Evolutionary conservation across 345 rosid genomes (phyloP).

Genomic region (Fremontodendron californicum): DNA sequence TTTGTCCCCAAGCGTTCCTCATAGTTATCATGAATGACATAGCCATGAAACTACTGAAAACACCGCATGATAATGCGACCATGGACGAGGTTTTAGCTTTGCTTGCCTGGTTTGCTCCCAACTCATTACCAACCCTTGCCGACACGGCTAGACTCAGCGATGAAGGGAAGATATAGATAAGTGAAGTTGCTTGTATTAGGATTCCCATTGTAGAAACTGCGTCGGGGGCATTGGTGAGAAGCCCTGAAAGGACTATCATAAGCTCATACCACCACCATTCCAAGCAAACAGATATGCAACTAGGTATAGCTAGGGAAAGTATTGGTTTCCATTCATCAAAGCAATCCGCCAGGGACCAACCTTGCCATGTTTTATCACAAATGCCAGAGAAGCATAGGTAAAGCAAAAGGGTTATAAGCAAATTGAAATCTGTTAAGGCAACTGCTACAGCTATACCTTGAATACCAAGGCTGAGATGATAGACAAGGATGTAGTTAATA

Average conservation of each 20-base stretch:
- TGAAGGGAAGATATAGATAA: slow-evolving; percentile 51
- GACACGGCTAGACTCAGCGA: slow-evolving; percentile 45
- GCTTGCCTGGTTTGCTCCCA: slow-evolving; percentile 39
- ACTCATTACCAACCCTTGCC: slow-evolving; percentile 43
- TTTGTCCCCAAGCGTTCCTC: slow-evolving; percentile 42
- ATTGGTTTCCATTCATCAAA: slow-evolving; percentile 42
- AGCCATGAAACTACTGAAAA: slow-evolving; percentile 30
- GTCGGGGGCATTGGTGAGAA: slow-evolving; percentile 32
- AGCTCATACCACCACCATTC: slow-evolving; percentile 75
- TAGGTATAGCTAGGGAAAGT: slow-evolving; percentile 42
- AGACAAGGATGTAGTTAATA: slow-evolving; percentile 34
- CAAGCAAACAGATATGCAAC: slow-evolving; percentile 47
- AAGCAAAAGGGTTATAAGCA: slow-evolving; percentile 29
- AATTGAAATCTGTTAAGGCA: slow-evolving; percentile 36
- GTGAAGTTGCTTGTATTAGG: slow-evolving; percentile 45
- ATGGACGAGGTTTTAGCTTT: slow-evolving; percentile 35
- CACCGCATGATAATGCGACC: slow-evolving; percentile 34
- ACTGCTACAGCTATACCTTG: slow-evolving; percentile 43
- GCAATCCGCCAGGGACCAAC: slow-evolving; percentile 40
- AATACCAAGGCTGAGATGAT: slow-evolving; percentile 30
- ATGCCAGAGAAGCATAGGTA: slow-evolving; percentile 35
- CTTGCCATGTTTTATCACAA: slow-evolving; percentile 44
- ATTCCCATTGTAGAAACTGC: slow-evolving; percentile 57
- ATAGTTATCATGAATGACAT: slow-evolving; percentile 31
- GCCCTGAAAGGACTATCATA: slow-evolving; percentile 51